Evolutionary conservation across 148 eudicot genomes (phyloP).

Genomic region (Selenicereus undatus): DNA sequence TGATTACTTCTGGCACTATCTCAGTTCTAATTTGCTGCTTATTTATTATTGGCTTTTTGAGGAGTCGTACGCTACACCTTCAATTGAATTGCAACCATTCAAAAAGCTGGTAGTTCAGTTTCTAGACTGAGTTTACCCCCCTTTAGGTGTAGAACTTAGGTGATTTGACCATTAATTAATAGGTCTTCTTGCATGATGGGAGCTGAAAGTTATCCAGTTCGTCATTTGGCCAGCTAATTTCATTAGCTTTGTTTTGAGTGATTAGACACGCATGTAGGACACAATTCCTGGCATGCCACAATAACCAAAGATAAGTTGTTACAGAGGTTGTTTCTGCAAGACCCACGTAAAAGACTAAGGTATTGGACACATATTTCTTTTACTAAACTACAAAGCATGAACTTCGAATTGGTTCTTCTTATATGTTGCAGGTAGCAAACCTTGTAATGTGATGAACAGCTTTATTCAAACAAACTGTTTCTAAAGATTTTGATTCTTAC

Average conservation of each 20-base stretch:
- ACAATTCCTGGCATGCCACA: not conserved
- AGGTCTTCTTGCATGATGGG: no score
- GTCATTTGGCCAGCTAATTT: not conserved
- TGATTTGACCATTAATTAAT: not conserved
- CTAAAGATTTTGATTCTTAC: not conserved
- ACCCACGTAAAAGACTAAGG: not conserved
- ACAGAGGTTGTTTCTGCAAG: not conserved
- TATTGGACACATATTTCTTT: not conserved
- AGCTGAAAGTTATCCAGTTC: not conserved
- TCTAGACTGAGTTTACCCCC: no score
- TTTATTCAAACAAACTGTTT: not conserved
- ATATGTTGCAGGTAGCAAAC: not conserved
- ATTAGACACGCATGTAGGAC: not conserved
- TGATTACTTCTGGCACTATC: not conserved
- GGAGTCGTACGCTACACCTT: not conserved
- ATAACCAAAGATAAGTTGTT: not conserved
- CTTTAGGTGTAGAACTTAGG: not conserved
- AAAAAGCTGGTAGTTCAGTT: not conserved
- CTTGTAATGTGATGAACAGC: not conserved
- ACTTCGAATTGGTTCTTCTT: not conserved
- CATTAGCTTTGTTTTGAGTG: not conserved
- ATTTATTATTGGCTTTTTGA: not conserved
- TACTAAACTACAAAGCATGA: not conserved
- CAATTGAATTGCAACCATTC: not conserved
- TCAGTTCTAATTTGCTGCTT: not conserved